These are phyloP conservation scores for Apiospora malaysiana DNA, from an alignment of 2,329 filamentous ascomycete species.

Conservation along the genomic window DNA sequence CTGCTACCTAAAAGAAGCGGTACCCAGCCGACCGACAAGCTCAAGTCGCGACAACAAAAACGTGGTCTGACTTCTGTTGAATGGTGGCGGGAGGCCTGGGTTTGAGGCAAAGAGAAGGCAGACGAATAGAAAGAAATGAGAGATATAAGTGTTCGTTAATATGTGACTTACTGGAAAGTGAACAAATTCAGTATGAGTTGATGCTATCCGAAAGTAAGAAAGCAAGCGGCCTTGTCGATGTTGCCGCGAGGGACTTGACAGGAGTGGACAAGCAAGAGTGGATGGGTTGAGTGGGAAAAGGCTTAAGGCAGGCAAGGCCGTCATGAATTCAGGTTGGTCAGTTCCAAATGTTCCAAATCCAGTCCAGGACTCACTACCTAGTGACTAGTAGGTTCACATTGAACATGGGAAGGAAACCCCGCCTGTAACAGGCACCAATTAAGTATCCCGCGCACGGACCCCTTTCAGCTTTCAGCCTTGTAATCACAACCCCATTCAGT, in stretches of 20 bases:
- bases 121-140: not conserved
- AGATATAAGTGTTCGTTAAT: not conserved
- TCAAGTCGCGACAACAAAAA: not conserved
- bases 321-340: conserved; percentile 1
- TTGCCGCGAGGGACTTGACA: not conserved
- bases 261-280: not conserved
- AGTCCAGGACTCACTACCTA: too few relatives aligned
- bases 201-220: not conserved
- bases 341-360: not conserved
- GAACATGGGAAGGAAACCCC: not conserved
- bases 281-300: not conserved
- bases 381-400: too few relatives aligned
- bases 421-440: not conserved
- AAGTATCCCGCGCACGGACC: not conserved
- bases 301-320: not conserved
- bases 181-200: not conserved
- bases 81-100: not conserved
- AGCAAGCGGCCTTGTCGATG: conserved; percentile 1
- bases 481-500: not conserved
- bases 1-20: conserved; percentile 11
- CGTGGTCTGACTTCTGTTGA: not conserved
- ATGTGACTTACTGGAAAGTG: not conserved
- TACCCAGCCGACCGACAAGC: not conserved
- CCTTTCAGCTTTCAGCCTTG: conserved; percentile 15
- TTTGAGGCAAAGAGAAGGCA: not conserved